phyloP scores from a whole-genome alignment of 441 rosid species.

The Flueggea neowawraea region DNA sequence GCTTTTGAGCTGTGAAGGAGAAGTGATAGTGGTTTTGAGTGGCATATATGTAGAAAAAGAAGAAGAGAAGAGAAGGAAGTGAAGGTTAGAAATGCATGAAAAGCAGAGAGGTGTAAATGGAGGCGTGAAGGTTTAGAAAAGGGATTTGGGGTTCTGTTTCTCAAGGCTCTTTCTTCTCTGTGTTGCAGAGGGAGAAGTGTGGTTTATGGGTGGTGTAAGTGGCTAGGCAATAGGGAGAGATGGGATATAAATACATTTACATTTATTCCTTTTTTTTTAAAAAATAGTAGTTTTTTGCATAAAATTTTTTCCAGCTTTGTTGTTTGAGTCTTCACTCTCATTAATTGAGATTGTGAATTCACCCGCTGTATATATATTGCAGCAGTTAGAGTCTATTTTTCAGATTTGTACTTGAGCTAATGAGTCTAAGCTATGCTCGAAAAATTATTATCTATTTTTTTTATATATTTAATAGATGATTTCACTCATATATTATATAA shows the following conservation, averaged over 20 bases:
- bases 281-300: too few relatives aligned
- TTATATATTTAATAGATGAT: too few relatives aligned
- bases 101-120: constrained; percentile 14
- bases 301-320: too few relatives aligned
- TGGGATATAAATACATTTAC: constrained; percentile 21
- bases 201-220: not conserved
- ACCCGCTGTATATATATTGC: too few relatives aligned
- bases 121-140: constrained; percentile 53
- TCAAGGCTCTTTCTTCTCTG: constrained; percentile 24
- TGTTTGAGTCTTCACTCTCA: too few relatives aligned
- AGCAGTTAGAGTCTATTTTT: too few relatives aligned
- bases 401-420: too few relatives aligned
- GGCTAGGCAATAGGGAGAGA: constrained; percentile 4
- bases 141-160: constrained; percentile 22
- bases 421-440: too few relatives aligned
- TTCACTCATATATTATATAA: too few relatives aligned
- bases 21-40: constrained; percentile 1
- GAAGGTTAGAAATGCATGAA: not conserved
- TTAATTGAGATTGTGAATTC: too few relatives aligned
- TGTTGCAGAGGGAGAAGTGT: constrained; percentile 1
- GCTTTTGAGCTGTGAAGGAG: not conserved
- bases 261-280: not conserved
- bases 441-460: too few relatives aligned
- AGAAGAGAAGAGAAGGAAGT: not conserved
- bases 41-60: constrained; percentile 1